Conservation (phyloP, 768 basidiomycete genomes). For the Mycena leptocephala region DNA sequence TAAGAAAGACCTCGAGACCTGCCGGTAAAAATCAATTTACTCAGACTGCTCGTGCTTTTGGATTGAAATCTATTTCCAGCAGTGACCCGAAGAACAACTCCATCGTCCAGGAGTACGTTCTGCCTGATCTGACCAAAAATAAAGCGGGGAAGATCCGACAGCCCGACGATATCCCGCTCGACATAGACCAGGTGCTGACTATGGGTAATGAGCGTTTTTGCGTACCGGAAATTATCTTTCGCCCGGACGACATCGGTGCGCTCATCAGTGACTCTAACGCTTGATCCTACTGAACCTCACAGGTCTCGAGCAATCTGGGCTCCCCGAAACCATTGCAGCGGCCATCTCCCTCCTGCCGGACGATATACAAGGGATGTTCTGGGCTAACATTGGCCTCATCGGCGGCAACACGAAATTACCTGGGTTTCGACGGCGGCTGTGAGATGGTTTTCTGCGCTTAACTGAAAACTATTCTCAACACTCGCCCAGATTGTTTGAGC, state of each 20-base stretch:
- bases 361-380: conserved; percentile 94
- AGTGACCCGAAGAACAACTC: conserved; percentile 70
- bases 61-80: conserved; percentile 52
- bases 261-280: neutral
- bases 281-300: conserved; percentile 5
- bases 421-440: conserved; percentile 87
- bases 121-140: conserved; percentile 88
- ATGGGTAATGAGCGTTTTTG: conserved; percentile 95
- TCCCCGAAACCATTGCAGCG: conserved; percentile 82
- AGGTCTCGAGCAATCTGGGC: conserved; percentile 88
- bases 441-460: conserved; percentile 37
- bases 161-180: conserved; percentile 67
- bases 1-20: conserved; percentile 80
- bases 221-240: conserved; percentile 94
- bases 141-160: conserved; percentile 71
- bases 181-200: conserved; percentile 79
- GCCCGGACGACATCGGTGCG: conserved; percentile 90
- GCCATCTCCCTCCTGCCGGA: conserved; percentile 84
- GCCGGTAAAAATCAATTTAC: conserved; percentile 70
- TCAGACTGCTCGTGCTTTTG: neutral
- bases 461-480: conserved; percentile 1
- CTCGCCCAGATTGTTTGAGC: conserved; percentile 73
- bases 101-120: conserved; percentile 90
- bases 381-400: conserved; percentile 93
- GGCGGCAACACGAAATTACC: conserved; percentile 88